Evolutionary conservation across 371 early-diverging fungal species (phyloP).

Genomic region (Mucor plumbeus): DNA sequence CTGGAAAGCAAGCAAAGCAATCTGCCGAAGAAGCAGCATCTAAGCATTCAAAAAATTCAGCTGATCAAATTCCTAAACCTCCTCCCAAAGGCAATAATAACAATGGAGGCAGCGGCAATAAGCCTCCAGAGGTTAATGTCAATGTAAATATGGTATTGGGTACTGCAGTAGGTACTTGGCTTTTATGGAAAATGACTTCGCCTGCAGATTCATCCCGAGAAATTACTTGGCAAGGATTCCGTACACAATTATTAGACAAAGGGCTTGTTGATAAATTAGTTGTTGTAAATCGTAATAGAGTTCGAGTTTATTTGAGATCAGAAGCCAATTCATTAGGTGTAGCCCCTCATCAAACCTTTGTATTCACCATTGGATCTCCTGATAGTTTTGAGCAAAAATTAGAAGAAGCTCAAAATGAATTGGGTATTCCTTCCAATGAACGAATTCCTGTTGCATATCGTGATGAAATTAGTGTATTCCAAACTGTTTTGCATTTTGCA

Average conservation of each 20-base stretch:
- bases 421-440: constrained; percentile 88
- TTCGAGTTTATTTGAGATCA: constrained; percentile 78
- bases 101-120: constrained; percentile 12
- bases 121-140: constrained; percentile 27
- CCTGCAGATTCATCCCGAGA: constrained; percentile 60
- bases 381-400: constrained; percentile 94
- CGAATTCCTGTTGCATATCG: constrained; percentile 91
- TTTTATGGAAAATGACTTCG: constrained; percentile 55
- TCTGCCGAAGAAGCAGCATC: constrained; percentile 34
- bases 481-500: constrained; percentile 82
- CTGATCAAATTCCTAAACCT: constrained; percentile 41
- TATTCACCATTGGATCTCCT: constrained; percentile 92
- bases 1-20: constrained; percentile 28
- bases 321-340: constrained; percentile 62
- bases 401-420: constrained; percentile 86
- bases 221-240: constrained; percentile 95
- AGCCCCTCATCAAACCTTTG: constrained; percentile 46
- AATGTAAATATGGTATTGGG: constrained; percentile 57
- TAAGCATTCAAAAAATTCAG: constrained; percentile 27
- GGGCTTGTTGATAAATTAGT: constrained; percentile 89
- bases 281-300: constrained; percentile 85
- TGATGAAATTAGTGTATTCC: constrained; percentile 74
- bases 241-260: constrained; percentile 85
- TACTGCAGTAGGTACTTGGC: constrained; percentile 51
- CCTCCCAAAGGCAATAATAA: constrained; percentile 18